These are phyloP conservation scores for Eimeria acervulina DNA, from an alignment of 169 alveolate species.

Conservation along the genomic window DNA sequence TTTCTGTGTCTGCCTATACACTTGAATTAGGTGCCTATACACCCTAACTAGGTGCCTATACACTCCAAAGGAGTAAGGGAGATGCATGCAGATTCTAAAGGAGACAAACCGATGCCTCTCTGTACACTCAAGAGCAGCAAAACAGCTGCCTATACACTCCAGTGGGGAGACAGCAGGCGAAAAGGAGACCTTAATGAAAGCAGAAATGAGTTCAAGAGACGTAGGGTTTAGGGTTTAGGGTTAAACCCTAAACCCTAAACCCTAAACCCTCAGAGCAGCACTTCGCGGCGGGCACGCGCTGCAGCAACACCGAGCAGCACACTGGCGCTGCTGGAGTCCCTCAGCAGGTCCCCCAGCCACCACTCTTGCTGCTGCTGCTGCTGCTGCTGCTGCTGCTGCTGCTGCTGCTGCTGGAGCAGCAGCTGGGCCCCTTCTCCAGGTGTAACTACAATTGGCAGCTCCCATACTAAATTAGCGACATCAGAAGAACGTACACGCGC, in stretches of 20 bases:
- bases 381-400: conserved; percentile 46
- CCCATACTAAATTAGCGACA: conserved; percentile 22
- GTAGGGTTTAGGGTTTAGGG: conserved; percentile 31
- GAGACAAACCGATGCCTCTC: too few relatives aligned
- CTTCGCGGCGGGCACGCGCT: conserved; percentile 8
- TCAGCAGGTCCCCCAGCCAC: neutral
- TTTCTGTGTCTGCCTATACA: neutral
- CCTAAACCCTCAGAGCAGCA: neutral
- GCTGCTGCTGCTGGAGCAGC: conserved; percentile 19
- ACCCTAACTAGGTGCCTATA: conserved; percentile 27
- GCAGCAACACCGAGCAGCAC: conserved; percentile 19
- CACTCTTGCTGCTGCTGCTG: conserved; percentile 42
- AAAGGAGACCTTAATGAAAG: neutral
- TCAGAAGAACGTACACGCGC: neutral
- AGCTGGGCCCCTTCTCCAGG: neutral
- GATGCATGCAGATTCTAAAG: neutral
- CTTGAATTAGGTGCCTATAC: neutral
- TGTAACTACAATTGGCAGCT: conserved; percentile 13
- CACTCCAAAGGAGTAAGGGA: neutral
- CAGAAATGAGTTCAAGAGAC: neutral
- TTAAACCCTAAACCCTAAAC: neutral
- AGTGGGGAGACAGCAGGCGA: too few relatives aligned
- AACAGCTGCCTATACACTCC: too few relatives aligned
- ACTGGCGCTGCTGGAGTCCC: neutral
- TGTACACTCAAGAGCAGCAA: too few relatives aligned